Conservation (phyloP, 495 filamentous ascomycete genomes). For the Pseudotulostoma volvatum region DNA sequence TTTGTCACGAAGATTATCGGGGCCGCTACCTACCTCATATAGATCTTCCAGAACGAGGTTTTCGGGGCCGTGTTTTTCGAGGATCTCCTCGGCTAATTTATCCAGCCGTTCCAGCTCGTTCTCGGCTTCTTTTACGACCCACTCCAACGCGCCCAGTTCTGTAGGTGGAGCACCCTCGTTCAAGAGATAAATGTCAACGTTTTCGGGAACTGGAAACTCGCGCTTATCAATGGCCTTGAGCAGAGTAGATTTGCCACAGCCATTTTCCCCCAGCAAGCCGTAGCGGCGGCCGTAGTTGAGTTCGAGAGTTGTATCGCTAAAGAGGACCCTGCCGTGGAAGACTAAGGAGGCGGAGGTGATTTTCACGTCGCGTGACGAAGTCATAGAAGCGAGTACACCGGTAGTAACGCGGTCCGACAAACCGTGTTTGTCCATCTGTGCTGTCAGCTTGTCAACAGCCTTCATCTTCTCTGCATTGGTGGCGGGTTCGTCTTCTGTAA, state of each 20-base stretch:
- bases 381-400: constrained; percentile 78
- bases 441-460: constrained; percentile 60
- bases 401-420: constrained; percentile 96
- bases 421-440: constrained; percentile 92
- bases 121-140: constrained; percentile 93
- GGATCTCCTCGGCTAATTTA: constrained; percentile 69
- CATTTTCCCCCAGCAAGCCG: constrained; percentile 94
- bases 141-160: constrained; percentile 82
- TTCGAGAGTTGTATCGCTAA: constrained; percentile 85
- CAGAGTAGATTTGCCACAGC: constrained; percentile 93
- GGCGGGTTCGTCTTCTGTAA: constrained; percentile 46
- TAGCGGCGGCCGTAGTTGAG: constrained; percentile 87
- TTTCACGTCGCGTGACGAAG: constrained; percentile 82
- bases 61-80: constrained; percentile 85
- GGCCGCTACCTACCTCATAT: constrained; percentile 60
- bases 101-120: constrained; percentile 83
- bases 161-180: constrained; percentile 92
- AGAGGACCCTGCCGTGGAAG: constrained; percentile 93
- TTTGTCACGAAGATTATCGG: constrained; percentile 1
- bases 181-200: constrained; percentile 95
- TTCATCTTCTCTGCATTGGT: constrained; percentile 57
- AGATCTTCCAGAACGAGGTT: constrained; percentile 82
- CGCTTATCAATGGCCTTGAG: constrained; percentile 87
- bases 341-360: constrained; percentile 84
- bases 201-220: constrained; percentile 90